Evolutionary conservation across 2,329 filamentous ascomycete genomes (phyloP), one percentile per base, ranked within the genome.

Genomic region (Clonostachys byssicola): DNA sequence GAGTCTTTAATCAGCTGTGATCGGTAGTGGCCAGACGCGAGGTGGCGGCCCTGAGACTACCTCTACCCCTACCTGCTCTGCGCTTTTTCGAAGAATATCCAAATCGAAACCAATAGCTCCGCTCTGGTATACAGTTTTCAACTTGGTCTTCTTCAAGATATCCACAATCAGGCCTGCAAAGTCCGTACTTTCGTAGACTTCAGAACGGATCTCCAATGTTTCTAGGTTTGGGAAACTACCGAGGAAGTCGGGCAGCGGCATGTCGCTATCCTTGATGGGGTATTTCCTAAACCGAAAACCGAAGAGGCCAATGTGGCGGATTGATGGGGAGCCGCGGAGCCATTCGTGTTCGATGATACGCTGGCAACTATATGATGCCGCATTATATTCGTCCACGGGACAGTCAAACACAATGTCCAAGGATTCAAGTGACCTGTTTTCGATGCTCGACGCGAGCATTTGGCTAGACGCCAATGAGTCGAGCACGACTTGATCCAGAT

Each of bases 351-450:
- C 52, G 14, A 54, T 44, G 12, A 71, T 52, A 46, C 68, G 61
- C 13, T 56, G 47, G 12, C 50, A 48, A 47, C 60, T 61, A n/a
- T 44, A 44, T n/a, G 51, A 46, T 12, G 63, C 66, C n/a, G 48
- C 42, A 2, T 46, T 51, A 6, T 52, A 54, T 12, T 56, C 46
- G 33, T 59, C 43, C 16, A 49, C 34, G 4, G 60, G 57, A 2
- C 58, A 53, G 2, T 63, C 64, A 47, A 70, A 70, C 3, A 63
- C 58, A 16, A 70, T 58, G 47, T 68, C 67, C 13, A 70, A 55
- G 1, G 61, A 61, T 33, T 60, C 54, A 5, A 71, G 54, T 13
- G 56, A 62, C 18, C 59, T 56, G 2, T 52, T 49, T 14, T 48
- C 43, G 13, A 70, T 45, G 10, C 65, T 48, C 14, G 53, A 47